These are phyloP conservation scores for Naegleria lovaniensis DNA, from an alignment of 208 protist genomes.

Conservation along the genomic window DNA sequence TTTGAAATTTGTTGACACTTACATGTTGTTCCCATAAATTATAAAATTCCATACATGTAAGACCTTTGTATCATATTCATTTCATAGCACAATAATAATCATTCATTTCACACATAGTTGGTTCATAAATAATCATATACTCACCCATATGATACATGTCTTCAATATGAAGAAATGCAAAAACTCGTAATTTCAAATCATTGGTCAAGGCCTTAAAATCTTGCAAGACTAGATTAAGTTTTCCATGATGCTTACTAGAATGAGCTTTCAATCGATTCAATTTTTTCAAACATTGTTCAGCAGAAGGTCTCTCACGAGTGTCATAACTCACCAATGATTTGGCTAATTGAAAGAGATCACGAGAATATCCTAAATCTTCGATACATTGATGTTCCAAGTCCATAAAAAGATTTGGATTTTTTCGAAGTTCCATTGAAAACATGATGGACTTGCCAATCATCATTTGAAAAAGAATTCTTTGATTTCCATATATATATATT, in stretches of 20 bases:
- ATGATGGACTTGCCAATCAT: background rate
- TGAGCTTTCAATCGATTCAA: conserved; percentile 2
- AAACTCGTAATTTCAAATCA: background rate
- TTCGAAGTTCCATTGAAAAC: background rate
- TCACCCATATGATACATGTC: background rate
- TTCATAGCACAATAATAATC: too few relatives aligned
- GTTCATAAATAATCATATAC: too few relatives aligned
- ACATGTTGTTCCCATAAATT: background rate
- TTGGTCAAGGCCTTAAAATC: background rate
- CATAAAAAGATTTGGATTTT: background rate
- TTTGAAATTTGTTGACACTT: too few relatives aligned
- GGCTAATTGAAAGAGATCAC: background rate
- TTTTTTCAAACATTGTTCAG: background rate
- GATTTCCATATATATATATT: too few relatives aligned
- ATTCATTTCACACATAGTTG: too few relatives aligned
- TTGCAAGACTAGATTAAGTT: background rate
- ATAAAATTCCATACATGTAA: background rate
- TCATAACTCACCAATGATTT: background rate
- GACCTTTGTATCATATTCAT: too few relatives aligned
- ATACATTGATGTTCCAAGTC: background rate
- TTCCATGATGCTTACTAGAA: background rate
- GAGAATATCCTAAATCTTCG: background rate
- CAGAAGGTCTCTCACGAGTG: background rate
- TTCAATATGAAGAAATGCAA: background rate
- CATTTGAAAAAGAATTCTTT: conserved; percentile 13